Conservation (phyloP, 176 grass and related monocot genomes). For the Hordeum vulgare region MorexV3_pseudomolecules_assembly NC_058521.1:476269064-476269563, state of each 20-base stretch:
- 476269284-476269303: neutral
- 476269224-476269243: neutral
- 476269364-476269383: neutral
- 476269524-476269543: neutral
- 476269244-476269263: neutral
- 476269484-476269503: neutral
- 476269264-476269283: neutral
- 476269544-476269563: neutral
- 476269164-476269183: neutral
- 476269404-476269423: neutral
- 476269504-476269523: neutral
- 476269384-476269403: neutral
- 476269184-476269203: neutral
- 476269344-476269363: neutral
- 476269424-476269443: neutral
- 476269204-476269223: neutral
- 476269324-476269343: neutral
- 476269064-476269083: no score
- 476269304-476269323: neutral
- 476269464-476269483: neutral
- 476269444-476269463: neutral
- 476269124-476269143: no score
- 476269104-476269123: no score
- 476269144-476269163: no score
- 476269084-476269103: no score